phyloP scores from a whole-genome alignment of 2,329 filamentous ascomycete genomes.

The Alternaria angustiovoidea region DNA sequence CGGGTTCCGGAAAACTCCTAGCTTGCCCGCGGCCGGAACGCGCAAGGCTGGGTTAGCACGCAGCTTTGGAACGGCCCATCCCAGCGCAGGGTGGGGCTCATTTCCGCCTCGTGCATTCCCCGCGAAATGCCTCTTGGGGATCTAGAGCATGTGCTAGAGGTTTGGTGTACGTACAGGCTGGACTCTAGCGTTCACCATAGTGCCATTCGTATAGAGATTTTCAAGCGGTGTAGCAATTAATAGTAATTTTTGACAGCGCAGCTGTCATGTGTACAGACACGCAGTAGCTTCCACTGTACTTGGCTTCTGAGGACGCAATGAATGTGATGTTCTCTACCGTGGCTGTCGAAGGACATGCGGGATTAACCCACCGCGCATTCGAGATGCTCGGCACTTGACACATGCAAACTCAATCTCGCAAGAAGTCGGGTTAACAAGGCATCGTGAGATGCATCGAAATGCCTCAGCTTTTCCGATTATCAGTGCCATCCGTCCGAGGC shows the following conservation, averaged over 20 bases:
- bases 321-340: not conserved
- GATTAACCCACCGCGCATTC: constrained; percentile 11
- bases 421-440: constrained; percentile 8
- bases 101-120: constrained; percentile 32
- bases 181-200: not conserved
- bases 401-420: constrained; percentile 6
- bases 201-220: not conserved
- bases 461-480: constrained; percentile 33
- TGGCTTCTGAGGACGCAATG: not conserved
- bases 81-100: constrained; percentile 20
- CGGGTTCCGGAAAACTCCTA: constrained; percentile 36
- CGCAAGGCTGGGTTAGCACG: constrained; percentile 12
- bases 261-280: constrained; percentile 1
- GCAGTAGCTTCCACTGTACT: not conserved
- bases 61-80: constrained; percentile 8
- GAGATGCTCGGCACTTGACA: constrained; percentile 21
- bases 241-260: not conserved
- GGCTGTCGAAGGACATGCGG: constrained; percentile 1
- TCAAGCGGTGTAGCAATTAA: constrained; percentile 1
- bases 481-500: constrained; percentile 35
- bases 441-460: constrained; percentile 25
- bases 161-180: constrained; percentile 12
- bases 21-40: constrained; percentile 38
- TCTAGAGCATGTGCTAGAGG: constrained; percentile 24
- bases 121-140: constrained; percentile 29